A percentile compares a stretch with the other conserved stretches of the same genome.
Conservation (phyloP, 352 stramenopile genomes). For the Blastocystis sp. region DNA sequence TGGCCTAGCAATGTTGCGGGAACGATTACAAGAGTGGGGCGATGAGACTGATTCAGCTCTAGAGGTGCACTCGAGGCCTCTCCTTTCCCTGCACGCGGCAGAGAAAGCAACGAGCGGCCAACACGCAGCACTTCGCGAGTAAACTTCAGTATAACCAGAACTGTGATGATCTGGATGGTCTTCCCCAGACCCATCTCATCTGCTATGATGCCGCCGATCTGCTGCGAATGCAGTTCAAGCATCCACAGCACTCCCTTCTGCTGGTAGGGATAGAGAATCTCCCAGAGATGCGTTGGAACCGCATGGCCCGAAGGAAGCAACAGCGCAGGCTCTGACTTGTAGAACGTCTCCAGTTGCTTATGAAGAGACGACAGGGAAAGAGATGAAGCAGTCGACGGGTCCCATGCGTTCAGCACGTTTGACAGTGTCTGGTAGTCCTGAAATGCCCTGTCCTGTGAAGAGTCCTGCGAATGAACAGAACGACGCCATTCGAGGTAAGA, state of each 20-base stretch:
- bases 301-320: neutral
- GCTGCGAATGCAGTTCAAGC: constrained; percentile 86
- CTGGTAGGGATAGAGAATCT: constrained; percentile 84
- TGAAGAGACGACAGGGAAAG: neutral
- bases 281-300: constrained; percentile 35
- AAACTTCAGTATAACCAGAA: constrained; percentile 67
- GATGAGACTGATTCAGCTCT: neutral
- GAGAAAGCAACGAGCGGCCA: neutral
- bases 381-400: neutral
- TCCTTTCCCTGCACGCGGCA: neutral
- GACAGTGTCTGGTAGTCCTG: neutral
- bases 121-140: neutral
- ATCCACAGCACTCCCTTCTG: constrained; percentile 89
- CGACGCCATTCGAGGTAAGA: neutral
- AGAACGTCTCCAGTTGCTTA: neutral
- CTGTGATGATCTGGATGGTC: constrained; percentile 80
- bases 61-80: neutral
- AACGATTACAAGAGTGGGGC: constrained; percentile 76
- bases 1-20: constrained; percentile 89
- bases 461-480: neutral
- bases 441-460: neutral
- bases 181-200: constrained; percentile 94
- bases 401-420: neutral
- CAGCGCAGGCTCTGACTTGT: neutral
- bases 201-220: constrained; percentile 88